Conservation (phyloP, 805 yeast genomes). For the Candida taoyuanica region DNA sequence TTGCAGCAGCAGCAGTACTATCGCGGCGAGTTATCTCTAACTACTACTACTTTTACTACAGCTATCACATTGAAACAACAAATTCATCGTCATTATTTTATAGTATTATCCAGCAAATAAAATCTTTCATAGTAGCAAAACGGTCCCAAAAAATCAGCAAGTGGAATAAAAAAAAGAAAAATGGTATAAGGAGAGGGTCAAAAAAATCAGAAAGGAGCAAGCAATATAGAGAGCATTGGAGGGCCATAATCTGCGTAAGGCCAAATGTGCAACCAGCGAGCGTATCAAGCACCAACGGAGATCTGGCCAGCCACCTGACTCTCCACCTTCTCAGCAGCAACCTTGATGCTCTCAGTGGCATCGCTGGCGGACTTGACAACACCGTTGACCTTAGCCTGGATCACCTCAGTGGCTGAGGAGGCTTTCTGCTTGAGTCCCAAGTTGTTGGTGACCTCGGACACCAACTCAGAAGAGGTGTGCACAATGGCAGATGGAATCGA, state of each 20-base stretch:
- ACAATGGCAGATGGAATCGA: constrained; percentile 15
- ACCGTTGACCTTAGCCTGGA: constrained; percentile 8
- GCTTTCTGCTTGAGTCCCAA: constrained; percentile 12
- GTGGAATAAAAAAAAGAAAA: too few species aligned
- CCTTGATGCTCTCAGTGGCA: constrained; percentile 6
- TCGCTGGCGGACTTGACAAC: constrained; percentile 2
- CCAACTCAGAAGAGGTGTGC: constrained; percentile 14
- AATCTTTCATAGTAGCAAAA: too few species aligned
- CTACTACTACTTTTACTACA: too few species aligned
- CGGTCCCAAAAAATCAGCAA: too few species aligned
- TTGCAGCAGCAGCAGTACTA: too few species aligned
- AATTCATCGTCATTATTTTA: too few species aligned
- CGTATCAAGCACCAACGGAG: constrained; percentile 8
- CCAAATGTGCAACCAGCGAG: not conserved
- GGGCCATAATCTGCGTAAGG: not conserved
- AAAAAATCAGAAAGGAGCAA: too few species aligned
- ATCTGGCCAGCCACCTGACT: constrained; percentile 3
- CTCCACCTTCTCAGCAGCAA: constrained; percentile 5
- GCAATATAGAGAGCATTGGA: too few species aligned
- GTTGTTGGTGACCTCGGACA: constrained; percentile 10
- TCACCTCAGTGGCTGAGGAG: constrained; percentile 2
- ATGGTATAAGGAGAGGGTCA: too few species aligned
- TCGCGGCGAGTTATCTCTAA: too few species aligned
- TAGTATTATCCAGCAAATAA: too few species aligned
- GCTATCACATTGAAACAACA: too few species aligned